phyloP scores from a whole-genome alignment of 139 green algal genomes.

The Chlorella sp. region DNA sequence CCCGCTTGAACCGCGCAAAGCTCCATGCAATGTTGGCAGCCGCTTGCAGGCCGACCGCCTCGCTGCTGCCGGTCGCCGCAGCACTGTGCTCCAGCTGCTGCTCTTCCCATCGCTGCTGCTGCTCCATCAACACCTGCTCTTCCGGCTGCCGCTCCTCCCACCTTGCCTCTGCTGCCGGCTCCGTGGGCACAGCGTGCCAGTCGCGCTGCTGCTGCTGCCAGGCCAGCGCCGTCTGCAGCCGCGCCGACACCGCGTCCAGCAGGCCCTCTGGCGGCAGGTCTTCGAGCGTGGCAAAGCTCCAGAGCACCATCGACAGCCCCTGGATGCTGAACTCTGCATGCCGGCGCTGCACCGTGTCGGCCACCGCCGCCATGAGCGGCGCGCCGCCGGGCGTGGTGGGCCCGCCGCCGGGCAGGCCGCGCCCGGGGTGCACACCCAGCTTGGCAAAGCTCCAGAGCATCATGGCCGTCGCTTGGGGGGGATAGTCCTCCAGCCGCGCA shows the following conservation, averaged over 20 bases:
- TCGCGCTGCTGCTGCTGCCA: slow-evolving; percentile 31
- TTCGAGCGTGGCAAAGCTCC: slow-evolving; percentile 44
- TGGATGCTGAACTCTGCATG: slow-evolving; percentile 32
- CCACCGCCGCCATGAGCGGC: slow-evolving; percentile 9
- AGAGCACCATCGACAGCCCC: slow-evolving; percentile 36
- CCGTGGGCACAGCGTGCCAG: too few species aligned
- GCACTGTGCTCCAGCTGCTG: not conserved
- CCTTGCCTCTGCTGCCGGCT: not conserved
- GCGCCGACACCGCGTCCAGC: slow-evolving; percentile 10
- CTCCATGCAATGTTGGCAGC: not conserved
- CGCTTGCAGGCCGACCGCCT: not conserved
- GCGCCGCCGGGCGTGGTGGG: slow-evolving; percentile 11
- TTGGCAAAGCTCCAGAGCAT: slow-evolving; percentile 42
- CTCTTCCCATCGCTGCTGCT: not conserved
- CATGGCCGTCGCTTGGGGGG: slow-evolving; percentile 33
- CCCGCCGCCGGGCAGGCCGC: slow-evolving; percentile 17
- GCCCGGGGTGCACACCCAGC: slow-evolving; percentile 30
- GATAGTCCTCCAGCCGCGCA: slow-evolving; percentile 4
- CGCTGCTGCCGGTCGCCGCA: not conserved
- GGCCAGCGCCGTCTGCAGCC: not conserved
- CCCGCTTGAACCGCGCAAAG: not conserved
- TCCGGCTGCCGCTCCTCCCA: not conserved
- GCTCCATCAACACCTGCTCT: not conserved
- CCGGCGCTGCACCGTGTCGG: not conserved
- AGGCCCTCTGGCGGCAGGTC: slow-evolving; percentile 13